Base-by-base conservation (phyloP, 140 eudicot species). In the Stevia rebaudiana region DNA sequence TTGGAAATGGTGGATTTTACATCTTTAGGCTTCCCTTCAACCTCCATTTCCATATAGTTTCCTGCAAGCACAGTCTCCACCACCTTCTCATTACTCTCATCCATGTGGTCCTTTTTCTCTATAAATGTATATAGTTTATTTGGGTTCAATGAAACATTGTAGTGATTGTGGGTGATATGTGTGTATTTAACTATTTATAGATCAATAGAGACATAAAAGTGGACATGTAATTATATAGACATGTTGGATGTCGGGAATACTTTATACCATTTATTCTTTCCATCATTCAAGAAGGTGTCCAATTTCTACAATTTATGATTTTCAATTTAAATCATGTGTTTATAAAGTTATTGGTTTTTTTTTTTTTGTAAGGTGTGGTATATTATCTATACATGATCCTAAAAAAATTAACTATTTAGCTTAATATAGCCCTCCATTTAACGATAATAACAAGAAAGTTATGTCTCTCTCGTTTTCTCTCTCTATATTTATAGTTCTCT, bases 1-100 rank as follows among this genome's bases (percentile, higher is more conserved):
- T 81, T 83, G 1, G 89, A 92, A n/a, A 92, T 51, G 35, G 83
- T 74, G 2, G 92, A 33, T 64, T 87, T 92, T 43, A 83, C 54
- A 71, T 76, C 74, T 36, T 59, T 79, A 3, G 81, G 79, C 59
- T 79, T 81, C 18, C 85, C 88, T 53, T 88, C 95, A 39, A 74
- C 78, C 71, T 92, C 98, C 96, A 92, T 92, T 74, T 92, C 98
- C 8, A 85, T 88, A 74, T 92, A 92, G 71, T 79, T 92, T 53
- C 96, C 98, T 43, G 75, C 91, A 30, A 92, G 58, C n/a, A 82
- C 96, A 11, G 98, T 82, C 80, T 92, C 98, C 39, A 83, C 95
- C 61, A 66, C 92, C 73, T 79, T 82, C 70, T 80, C 90, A 51
- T 55, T 70, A n/a, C 70, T 73, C 42, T 73, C 59, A 84, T 67